Evolutionary conservation across 139 green algal genomes (phyloP), one percentile per base, ranked within the genome.

Genomic region (Astrephomene gubernaculifera): DNA sequence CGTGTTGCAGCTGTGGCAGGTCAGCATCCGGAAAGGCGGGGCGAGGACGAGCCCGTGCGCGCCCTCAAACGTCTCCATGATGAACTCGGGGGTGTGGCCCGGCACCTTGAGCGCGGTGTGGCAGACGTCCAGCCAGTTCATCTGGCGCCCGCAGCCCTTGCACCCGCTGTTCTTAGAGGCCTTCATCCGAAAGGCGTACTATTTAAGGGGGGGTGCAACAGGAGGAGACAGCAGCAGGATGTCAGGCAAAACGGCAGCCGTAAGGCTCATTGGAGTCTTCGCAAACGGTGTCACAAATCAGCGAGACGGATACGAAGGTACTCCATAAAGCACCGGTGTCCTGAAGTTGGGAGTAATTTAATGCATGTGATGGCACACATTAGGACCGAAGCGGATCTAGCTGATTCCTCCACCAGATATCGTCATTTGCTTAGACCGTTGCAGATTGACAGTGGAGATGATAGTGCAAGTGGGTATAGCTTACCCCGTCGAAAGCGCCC

Each of bases 71-170:
- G 65, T 72, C 35, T 14, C 65, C 65, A 72, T 27, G 7, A 72
- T 72, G 65, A 72, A 72, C 33, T 72, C 65, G 65, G 33, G 65
- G 3, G 65, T 72, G 65, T 72, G 65, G 31, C 65, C 65, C 3
- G 65, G 65, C 17, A 25, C 25, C 33, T 44, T 17, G 17, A 72
- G 65, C 2, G 65, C 65, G 31, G 65, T 72, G 65, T 72, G 65
- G 33, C 65, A 72, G 17, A 72, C 65, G 31, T 72, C 65, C 65
- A 72, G 65, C 65, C 65, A 72, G 65, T 72, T 72, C 17, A 72
- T 33, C 65, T 72, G 33, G 5, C 65, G 65, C 17, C 65, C 31
- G 31, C 65, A 72, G 65, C 65, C 65, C 65, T 72, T 72, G 65
- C 65, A 72, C 35, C 25, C 35, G 65, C 65, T 72, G 33, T 72